A percentile compares a stretch with the other conserved stretches of the same genome.
Evolutionary conservation across 106 monocot genomes (phyloP).

Genomic region (Agapanthus africanus): DNA sequence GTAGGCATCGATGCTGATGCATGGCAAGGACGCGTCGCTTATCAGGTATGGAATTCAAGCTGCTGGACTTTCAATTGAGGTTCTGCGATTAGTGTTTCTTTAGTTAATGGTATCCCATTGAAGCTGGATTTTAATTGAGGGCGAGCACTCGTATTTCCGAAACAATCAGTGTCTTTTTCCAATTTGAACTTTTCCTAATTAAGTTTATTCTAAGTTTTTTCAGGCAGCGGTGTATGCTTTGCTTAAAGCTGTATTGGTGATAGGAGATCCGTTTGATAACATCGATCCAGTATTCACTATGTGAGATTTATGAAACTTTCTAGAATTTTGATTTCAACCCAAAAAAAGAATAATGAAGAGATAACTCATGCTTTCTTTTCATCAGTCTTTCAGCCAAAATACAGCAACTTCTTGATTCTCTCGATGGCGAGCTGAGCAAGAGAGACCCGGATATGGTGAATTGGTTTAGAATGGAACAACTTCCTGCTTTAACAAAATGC

Average conservation of each 20-base stretch:
- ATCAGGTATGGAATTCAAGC: too few relatives aligned
- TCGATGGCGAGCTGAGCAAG: constrained; percentile 6
- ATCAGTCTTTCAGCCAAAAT: constrained; percentile 15
- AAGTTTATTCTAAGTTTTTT: too few relatives aligned
- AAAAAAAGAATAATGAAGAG: not conserved
- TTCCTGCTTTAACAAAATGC: constrained; percentile 10
- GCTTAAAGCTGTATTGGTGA: constrained; percentile 12
- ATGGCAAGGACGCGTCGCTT: constrained; percentile 5
- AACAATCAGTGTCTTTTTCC: too few relatives aligned
- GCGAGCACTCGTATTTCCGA: too few relatives aligned
- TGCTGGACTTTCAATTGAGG: too few relatives aligned
- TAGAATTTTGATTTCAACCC: not conserved
- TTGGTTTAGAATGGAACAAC: constrained; percentile 19
- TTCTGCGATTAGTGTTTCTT: too few relatives aligned
- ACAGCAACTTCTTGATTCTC: constrained; percentile 3
- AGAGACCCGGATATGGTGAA: constrained; percentile 6
- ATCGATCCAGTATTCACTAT: constrained; percentile 8
- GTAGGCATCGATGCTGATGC: constrained; percentile 12
- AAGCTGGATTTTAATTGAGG: too few relatives aligned
- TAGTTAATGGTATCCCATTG: too few relatives aligned
- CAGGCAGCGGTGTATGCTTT: constrained; percentile 22
- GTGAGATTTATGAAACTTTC: constrained; percentile 12
- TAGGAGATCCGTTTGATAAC: constrained; percentile 1
- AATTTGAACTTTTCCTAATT: too few relatives aligned
- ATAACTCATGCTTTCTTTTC: not conserved